phyloP scores from a whole-genome alignment of 108 stramenopile genomes.

The Conticribra guillardii region DNA sequence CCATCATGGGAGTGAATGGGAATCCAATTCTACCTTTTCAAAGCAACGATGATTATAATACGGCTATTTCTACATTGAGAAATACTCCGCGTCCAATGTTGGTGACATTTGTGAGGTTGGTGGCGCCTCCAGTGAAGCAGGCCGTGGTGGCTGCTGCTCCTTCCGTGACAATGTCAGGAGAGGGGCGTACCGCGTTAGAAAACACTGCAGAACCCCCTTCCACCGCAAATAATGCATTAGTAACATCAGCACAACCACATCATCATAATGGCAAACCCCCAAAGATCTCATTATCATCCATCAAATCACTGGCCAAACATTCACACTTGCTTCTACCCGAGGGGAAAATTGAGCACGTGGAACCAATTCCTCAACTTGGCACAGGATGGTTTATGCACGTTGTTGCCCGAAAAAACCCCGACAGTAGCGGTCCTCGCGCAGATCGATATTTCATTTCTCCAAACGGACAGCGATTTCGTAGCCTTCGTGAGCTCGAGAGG shows the following conservation, averaged over 20 bases:
- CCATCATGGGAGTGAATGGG: constrained; percentile 44
- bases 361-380: background rate
- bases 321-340: background rate
- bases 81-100: background rate
- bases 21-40: constrained; percentile 12
- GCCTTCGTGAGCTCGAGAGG: background rate
- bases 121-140: too few relatives aligned
- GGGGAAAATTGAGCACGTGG: background rate
- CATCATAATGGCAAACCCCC: background rate
- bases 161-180: background rate
- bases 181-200: background rate
- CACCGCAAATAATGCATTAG: background rate
- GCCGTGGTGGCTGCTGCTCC: too few relatives aligned
- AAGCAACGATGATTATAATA: background rate
- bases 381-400: background rate
- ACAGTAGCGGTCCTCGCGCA: background rate
- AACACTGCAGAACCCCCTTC: background rate
- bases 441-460: background rate
- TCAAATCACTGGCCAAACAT: background rate
- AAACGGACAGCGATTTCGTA: background rate
- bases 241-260: too few relatives aligned
- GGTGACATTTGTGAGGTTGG: background rate
- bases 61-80: background rate
- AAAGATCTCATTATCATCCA: background rate
- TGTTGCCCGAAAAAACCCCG: background rate